Conservation (phyloP, 257 asterid species). For the Fraxinus cuspidata region DNA sequence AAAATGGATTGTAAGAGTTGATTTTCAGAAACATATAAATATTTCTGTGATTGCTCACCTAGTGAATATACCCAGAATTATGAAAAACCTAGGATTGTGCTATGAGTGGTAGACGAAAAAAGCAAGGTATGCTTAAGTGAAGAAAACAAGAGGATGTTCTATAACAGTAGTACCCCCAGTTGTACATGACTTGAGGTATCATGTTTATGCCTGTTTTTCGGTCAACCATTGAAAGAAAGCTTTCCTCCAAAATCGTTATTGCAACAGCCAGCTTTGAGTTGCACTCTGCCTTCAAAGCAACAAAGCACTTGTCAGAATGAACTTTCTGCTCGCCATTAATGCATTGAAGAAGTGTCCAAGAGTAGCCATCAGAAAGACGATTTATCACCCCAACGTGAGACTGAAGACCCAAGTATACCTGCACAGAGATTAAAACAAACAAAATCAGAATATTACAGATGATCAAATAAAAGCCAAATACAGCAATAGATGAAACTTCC, state of each 20-base stretch:
- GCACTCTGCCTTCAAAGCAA: conserved; percentile 88
- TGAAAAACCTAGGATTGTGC: conserved; percentile 16
- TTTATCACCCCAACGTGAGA: conserved; percentile 68
- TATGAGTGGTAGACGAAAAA: conserved; percentile 10
- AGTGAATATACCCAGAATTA: conserved; percentile 14
- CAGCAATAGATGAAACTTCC: conserved; percentile 17
- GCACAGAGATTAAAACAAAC: conserved; percentile 29
- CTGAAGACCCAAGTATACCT: conserved; percentile 78
- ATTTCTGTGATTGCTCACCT: background rate
- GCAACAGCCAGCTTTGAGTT: conserved; percentile 96
- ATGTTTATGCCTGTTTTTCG: conserved; percentile 90
- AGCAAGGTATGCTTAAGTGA: background rate
- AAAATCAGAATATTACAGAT: background rate
- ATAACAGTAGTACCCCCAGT: conserved; percentile 76
- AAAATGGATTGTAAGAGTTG: background rate
- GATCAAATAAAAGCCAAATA: background rate
- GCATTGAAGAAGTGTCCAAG: conserved; percentile 87
- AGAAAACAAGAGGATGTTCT: conserved; percentile 17
- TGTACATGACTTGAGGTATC: conserved; percentile 96
- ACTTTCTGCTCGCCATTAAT: conserved; percentile 75
- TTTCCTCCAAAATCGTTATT: conserved; percentile 92
- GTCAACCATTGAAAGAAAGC: conserved; percentile 98
- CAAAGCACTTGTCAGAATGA: conserved; percentile 55
- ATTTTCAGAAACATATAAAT: background rate
- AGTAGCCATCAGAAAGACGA: conserved; percentile 62